Conservation (phyloP, 2,329 filamentous ascomycete genomes). For the Geosmithia morbida region DNA sequence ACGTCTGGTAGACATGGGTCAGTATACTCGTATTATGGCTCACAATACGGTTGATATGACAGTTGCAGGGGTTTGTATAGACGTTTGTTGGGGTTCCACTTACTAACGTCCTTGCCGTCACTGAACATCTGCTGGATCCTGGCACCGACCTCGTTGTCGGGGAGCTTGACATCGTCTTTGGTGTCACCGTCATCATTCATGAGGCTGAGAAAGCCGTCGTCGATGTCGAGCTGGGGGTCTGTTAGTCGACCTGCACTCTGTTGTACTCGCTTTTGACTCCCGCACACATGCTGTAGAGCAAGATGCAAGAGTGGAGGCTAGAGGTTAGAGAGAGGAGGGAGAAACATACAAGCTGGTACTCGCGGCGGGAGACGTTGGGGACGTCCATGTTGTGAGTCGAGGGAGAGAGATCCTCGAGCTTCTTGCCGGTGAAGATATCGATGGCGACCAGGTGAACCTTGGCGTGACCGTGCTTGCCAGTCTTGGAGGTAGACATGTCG, state of each 20-base stretch:
- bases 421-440: constrained; percentile 99
- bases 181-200: constrained; percentile 74
- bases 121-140: constrained; percentile 74
- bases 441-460: constrained; percentile 98
- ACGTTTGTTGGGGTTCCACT: constrained; percentile 24
- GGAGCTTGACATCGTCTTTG: constrained; percentile 92
- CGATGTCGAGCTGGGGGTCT: constrained; percentile 65
- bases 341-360: constrained; percentile 81
- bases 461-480: constrained; percentile 99
- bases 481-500: constrained; percentile 99
- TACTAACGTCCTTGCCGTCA: constrained; percentile 90
- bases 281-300: too few species aligned
- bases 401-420: constrained; percentile 96
- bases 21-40: constrained; percentile 5
- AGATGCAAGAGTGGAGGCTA: constrained; percentile 5
- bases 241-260: too few species aligned
- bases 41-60: too few species aligned
- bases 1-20: constrained; percentile 47
- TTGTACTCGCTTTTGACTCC: too few species aligned
- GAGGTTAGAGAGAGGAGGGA: constrained; percentile 1
- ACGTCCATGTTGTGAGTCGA: constrained; percentile 99
- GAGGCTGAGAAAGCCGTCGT: constrained; percentile 89
- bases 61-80: not conserved
- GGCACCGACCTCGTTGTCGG: constrained; percentile 69
- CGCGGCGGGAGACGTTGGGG: constrained; percentile 77